Conservation (phyloP, 2,329 filamentous ascomycete species). For the Harringtonia lauricola region DNA sequence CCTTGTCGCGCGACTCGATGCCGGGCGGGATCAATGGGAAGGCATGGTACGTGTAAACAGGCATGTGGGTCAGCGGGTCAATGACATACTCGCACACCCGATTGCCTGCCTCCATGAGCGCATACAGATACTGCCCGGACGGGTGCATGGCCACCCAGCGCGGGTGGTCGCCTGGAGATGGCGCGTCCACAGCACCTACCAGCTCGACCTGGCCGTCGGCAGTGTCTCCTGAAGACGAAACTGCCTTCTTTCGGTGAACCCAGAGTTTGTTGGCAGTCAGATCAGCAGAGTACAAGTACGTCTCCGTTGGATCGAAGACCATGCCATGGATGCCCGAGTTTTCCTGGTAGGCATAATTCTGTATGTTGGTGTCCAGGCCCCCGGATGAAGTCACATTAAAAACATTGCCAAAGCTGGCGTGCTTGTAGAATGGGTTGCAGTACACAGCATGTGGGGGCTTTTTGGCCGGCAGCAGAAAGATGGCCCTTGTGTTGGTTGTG, state of each 20-base stretch:
- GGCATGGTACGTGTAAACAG: slow-evolving; percentile 64
- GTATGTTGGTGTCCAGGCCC: slow-evolving; percentile 50
- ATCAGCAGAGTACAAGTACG: slow-evolving; percentile 70
- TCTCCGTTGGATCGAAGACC: slow-evolving; percentile 66
- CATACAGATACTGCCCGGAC: slow-evolving; percentile 69
- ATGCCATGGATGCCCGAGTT: slow-evolving; percentile 70
- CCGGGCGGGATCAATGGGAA: slow-evolving; percentile 75
- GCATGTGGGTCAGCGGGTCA: slow-evolving; percentile 60
- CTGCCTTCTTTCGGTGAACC: slow-evolving; percentile 59
- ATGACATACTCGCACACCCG: slow-evolving; percentile 71
- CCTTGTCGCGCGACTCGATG: slow-evolving; percentile 33
- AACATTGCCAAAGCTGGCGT: slow-evolving; percentile 73
- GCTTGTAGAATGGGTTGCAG: slow-evolving; percentile 81
- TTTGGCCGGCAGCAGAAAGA: slow-evolving; percentile 73
- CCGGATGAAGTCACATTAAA: slow-evolving; percentile 51
- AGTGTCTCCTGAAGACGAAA: slow-evolving; percentile 18
- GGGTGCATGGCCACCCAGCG: slow-evolving; percentile 83
- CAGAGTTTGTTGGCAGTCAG: slow-evolving; percentile 71
- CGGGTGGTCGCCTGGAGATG: slow-evolving; percentile 62
- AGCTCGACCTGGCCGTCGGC: slow-evolving; percentile 52
- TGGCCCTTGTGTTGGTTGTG: slow-evolving; percentile 74
- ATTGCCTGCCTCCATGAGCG: slow-evolving; percentile 84
- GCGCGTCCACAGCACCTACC: slow-evolving; percentile 63
- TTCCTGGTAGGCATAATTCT: slow-evolving; percentile 62
- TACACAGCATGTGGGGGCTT: slow-evolving; percentile 74